A percentile compares a stretch with the other conserved stretches of the same genome.
phyloP scores from a whole-genome alignment of 768 basidiomycete genomes.

The Leccinum disarticulatum region DNA sequence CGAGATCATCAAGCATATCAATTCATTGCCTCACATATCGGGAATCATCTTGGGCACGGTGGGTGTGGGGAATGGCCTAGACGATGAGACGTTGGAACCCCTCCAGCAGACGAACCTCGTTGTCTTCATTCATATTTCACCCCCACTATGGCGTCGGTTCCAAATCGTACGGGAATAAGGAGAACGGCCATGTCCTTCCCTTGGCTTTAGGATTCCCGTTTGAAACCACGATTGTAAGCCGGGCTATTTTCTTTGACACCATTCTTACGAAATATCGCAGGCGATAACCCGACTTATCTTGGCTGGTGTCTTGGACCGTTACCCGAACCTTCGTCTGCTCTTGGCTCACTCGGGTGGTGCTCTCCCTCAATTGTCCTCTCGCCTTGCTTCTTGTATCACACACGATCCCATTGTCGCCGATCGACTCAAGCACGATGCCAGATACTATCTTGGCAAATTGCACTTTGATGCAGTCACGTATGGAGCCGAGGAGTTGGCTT shows the following conservation, averaged over 20 bases:
- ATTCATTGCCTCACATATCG: constrained; percentile 61
- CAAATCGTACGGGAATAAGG: constrained; percentile 70
- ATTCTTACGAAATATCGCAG: constrained; percentile 28
- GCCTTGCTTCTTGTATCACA: constrained; percentile 79
- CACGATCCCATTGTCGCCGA: constrained; percentile 82
- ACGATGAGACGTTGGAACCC: constrained; percentile 75
- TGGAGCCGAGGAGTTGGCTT: constrained; percentile 80
- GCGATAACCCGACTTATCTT: constrained; percentile 81
- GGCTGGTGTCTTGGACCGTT: constrained; percentile 76
- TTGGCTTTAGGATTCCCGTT: constrained; percentile 88
- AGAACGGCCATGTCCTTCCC: constrained; percentile 86
- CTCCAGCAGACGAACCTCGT: constrained; percentile 68
- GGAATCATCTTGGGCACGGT: constrained; percentile 80
- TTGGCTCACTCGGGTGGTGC: constrained; percentile 89
- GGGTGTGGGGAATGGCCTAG: constrained; percentile 77
- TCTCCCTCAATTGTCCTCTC: constrained; percentile 79
- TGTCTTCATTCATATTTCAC: constrained; percentile 80
- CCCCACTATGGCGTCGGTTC: constrained; percentile 82
- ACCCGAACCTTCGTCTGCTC: constrained; percentile 71
- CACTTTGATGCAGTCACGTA: constrained; percentile 90
- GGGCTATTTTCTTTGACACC: background rate
- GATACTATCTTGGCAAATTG: constrained; percentile 78
- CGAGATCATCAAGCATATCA: constrained; percentile 65
- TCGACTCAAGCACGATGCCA: constrained; percentile 75
- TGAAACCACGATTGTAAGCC: constrained; percentile 80